Evolutionary conservation across 352 stramenopile species (phyloP), one percentile per base, ranked within the genome.

Genomic region (Achlya hypogyna): DNA sequence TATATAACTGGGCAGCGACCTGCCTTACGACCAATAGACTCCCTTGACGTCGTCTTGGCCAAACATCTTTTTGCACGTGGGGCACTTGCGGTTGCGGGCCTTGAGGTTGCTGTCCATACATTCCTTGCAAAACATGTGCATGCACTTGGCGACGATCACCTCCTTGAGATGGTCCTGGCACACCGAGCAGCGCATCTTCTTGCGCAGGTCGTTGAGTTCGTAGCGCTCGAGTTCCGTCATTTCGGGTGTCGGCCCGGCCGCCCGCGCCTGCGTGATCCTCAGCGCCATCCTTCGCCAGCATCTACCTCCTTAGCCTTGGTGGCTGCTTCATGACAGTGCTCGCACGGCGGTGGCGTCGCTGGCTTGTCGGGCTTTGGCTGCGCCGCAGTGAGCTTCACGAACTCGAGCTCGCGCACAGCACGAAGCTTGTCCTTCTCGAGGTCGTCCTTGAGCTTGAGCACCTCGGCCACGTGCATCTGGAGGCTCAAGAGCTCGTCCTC

Each of bases 61-160:
- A 75, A 91, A 95, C 86, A 95, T 95, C 75, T 91, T 92, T 72
- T 93, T 95, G 79, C 86, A 95, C 38, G 82, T 93, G 18, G 86
- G 86, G 63, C 86, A 95, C 74, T 95, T 95, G 72, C 86, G 84
- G 74, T 95, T 95, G 69, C 86, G 84, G 28, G 84, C 87, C 74
- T 89, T 90, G 65, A 95, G 78, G 60, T 95, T 95, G 71, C 73
- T 89, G 38, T 95, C 86, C 51, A 95, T 79, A 70, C 86, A 95
- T 53, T 93, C 82, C 65, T 87, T 89, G 74, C 86, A 95, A 56
- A 95, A 95, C 81, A 95, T 89, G 74, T 95, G 86, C 51, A 78
- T 89, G 69, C 86, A 95, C 74, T 95, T 95, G 65, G 82, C 83
- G 65, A 95, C 88, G 69, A 95, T 88, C 71, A 95, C 86, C 60